Base-by-base conservation (phyloP, 768 basidiomycete species). In the Hortiboletus campestris region DNA sequence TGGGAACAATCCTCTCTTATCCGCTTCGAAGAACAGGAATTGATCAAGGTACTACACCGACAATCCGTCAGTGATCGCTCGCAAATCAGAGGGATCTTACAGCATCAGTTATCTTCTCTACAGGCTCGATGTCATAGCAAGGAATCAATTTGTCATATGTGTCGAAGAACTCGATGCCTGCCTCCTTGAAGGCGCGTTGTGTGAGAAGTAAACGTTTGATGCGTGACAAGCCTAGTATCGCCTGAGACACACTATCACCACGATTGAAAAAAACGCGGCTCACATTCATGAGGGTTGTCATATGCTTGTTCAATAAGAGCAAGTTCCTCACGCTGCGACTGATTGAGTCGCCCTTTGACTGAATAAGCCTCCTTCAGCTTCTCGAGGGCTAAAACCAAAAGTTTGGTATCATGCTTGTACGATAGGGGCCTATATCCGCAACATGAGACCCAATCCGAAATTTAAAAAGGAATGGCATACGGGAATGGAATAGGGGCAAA, bases 401-500 rank as follows among this genome's bases (percentile, higher is more conserved):
- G 79, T 73, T 98, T 98, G 19, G 97, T 99, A 72, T 99, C 97
- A 66, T 99, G 97, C 76, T 98, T 98, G 76, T 99, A 99, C 25
- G 94, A 97, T 31, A 99, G 77, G 3, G 97, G 97, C 1, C 89
- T 90, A 58, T 7, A 31, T 46, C 19, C 51, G 38, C 28, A 34
- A 38, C 7, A 14, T 66, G 22, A 63, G 47, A 50, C 8, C 2
- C 32, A 36, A 22, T 6, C 46, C 6, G 53, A 40, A 42, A 41
- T 53, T 25, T 8, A 8, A 50, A 7, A 47, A 29, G 3, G 8
- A 43, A 19, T 11, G 10, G 73, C 86, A 65, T 67, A 90, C 80
- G 97, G 97, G 86, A 99, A 99, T 38, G 97, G 97, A 64, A 99
- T 99, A 3, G 97, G 96, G 7, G 94, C 90, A 74, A 98, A 98